Percentiles rank a stretch among this genome's conserved stretches.
phyloP scores from a whole-genome alignment of 805 yeast species.

The Candida palmyrensis region DNA sequence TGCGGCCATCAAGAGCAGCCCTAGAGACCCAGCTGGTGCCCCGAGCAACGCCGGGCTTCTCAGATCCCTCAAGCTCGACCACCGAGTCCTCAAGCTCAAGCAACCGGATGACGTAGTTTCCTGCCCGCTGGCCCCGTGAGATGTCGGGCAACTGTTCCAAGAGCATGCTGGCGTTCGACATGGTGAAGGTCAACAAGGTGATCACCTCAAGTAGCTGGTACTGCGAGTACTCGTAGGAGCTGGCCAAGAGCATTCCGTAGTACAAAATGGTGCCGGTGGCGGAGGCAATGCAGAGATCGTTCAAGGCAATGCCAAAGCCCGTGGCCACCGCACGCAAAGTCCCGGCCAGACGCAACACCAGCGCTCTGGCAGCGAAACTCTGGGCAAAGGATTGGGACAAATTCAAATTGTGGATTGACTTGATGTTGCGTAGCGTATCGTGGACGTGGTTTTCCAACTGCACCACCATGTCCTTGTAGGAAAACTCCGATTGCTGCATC shows the following conservation, averaged over 20 bases:
- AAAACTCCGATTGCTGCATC: constrained; percentile 51
- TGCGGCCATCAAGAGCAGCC: no score
- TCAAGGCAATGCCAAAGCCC: constrained; percentile 63
- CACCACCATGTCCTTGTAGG: constrained; percentile 54
- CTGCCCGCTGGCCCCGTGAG: constrained; percentile 74
- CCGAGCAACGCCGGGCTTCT: no score
- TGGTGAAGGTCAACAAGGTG: constrained; percentile 67
- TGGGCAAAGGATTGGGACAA: constrained; percentile 44
- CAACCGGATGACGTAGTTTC: constrained; percentile 42
- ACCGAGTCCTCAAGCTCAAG: constrained; percentile 26
- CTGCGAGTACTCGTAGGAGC: constrained; percentile 48
- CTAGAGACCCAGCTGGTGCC: no score
- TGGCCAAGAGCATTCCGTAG: constrained; percentile 74
- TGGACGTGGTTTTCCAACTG: constrained; percentile 45
- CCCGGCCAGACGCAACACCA: constrained; percentile 35
- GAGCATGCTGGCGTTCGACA: constrained; percentile 56
- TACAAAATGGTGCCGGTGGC: constrained; percentile 73
- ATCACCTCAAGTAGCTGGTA: constrained; percentile 63
- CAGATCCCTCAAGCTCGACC: constrained; percentile 33
- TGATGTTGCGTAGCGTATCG: constrained; percentile 55
- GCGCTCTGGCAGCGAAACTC: constrained; percentile 28
- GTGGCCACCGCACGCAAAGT: constrained; percentile 49
- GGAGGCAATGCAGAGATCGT: constrained; percentile 47
- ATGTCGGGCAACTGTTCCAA: constrained; percentile 72
- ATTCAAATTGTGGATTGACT: constrained; percentile 57